Base-by-base conservation (phyloP, 768 basidiomycete species). In the Amyloporia xantha region DNA sequence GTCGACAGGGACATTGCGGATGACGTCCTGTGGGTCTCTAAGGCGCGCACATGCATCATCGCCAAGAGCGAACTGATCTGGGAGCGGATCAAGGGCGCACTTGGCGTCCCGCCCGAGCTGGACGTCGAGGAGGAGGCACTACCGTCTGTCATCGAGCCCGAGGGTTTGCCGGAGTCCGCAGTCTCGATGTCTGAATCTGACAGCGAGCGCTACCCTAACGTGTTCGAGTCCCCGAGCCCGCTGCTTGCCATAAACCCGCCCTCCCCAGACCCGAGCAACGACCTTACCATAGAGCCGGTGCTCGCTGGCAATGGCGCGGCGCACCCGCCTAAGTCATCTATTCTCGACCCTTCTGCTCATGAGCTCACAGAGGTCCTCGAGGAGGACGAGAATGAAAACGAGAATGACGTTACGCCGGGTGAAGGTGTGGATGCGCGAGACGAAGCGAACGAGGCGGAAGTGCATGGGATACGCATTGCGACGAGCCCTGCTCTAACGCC, bases 101-200 rank as follows among this genome's bases (percentile, higher is more conserved):
- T 96, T 1, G 92, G 92, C 4, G 84, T 92, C 4, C 91, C 92
- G 9, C 84, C 84, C 0, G 91, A 94, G 58, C 71, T 94, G 19
- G 84, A 90, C 55, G 66, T 81, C 26, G 82, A 86, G 39, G 75
- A 73, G 23, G 59, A 64, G 17, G 59, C 56, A 3, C 51, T 54
- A 33, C 47, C 36, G 26, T 13, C 30, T 5, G 49, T 53, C 6
- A 30, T 49, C 6, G 55, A 50, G 25, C 17, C 19, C 15, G 24
- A 26, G n/a, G 43, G 11, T 26, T n/a, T 44, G 24, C 39, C 47
- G 1, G 15, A 19, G 3, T 20, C 26, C n/a, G 28, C 21, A 12
- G 21, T 24, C 38, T n/a, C 38, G n/a, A 19, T 28, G n/a, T 6
- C 15, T 10, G n/a, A 47, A 10, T 17, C 19, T 5, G 51, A 47